Evolutionary conservation across 306 rosid species (phyloP).

Genomic region (Fragaria vesca): DNA sequence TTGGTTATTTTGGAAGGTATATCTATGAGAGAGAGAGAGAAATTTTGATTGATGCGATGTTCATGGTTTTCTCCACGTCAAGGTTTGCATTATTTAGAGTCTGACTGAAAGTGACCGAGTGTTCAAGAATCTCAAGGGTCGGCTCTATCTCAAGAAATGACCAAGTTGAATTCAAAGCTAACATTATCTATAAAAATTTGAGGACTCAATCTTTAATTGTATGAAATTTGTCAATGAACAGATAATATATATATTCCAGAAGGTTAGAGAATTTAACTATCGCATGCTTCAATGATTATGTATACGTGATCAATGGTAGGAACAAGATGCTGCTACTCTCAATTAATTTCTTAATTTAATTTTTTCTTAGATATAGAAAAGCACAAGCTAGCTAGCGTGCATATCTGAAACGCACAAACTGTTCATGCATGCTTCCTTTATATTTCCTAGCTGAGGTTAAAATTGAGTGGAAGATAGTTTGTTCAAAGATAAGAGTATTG

Average conservation of each 20-base stretch:
- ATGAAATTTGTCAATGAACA: background rate
- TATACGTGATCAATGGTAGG: background rate
- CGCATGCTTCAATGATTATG: background rate
- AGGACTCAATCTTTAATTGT: background rate
- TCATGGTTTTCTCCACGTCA: conserved; percentile 12
- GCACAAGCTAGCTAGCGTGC: background rate
- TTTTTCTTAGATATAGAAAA: background rate
- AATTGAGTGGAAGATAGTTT: background rate
- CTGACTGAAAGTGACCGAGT: background rate
- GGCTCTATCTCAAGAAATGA: conserved; percentile 2
- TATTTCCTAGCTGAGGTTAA: background rate
- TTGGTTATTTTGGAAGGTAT: background rate
- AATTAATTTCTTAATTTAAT: background rate
- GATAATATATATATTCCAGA: background rate
- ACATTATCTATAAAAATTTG: background rate
- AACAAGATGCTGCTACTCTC: background rate
- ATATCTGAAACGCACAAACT: too few relatives aligned
- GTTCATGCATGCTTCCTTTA: too few relatives aligned
- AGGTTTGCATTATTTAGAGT: background rate
- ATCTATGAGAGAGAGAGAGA: background rate
- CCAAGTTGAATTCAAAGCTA: background rate
- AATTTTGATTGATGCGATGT: conserved; percentile 18
- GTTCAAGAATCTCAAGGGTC: background rate
- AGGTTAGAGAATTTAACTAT: background rate
- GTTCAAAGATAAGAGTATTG: too few relatives aligned